Percentiles rank a stretch among this genome's conserved stretches.
Conservation (phyloP, 1,139 yeast genomes). For the Suhomyces yuchorum region DNA sequence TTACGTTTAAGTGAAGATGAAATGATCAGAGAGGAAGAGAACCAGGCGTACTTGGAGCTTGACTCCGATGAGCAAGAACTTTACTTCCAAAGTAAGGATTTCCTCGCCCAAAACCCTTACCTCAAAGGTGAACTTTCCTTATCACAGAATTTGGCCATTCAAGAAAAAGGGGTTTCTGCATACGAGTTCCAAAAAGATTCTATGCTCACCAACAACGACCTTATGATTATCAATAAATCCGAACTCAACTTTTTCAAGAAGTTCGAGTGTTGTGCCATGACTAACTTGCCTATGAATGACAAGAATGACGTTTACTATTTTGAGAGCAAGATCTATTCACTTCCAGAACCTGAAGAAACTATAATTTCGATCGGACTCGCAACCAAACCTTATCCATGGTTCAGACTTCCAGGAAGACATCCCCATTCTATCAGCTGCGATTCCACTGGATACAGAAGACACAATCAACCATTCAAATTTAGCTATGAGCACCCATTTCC, state of each 20-base stretch:
- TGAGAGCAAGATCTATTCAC: constrained; percentile 66
- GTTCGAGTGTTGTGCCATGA: constrained; percentile 75
- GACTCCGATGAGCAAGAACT: constrained; percentile 79
- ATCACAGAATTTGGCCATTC: constrained; percentile 63
- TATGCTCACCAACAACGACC: constrained; percentile 59
- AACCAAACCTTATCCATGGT: constrained; percentile 59
- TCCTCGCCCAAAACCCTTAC: constrained; percentile 57
- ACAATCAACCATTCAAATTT: constrained; percentile 52
- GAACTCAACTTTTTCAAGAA: constrained; percentile 75
- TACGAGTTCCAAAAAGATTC: constrained; percentile 86
- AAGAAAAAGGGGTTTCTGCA: constrained; percentile 90
- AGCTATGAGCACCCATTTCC: constrained; percentile 48
- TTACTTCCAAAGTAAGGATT: constrained; percentile 69
- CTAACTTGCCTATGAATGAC: constrained; percentile 86
- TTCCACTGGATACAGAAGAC: constrained; percentile 53
- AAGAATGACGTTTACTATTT: constrained; percentile 88
- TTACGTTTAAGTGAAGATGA: constrained; percentile 48
- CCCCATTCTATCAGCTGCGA: constrained; percentile 53
- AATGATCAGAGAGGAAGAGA: constrained; percentile 61
- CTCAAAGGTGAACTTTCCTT: constrained; percentile 45
- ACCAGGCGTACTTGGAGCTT: constrained; percentile 60
- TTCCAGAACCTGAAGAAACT: constrained; percentile 58
- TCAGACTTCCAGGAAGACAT: constrained; percentile 60
- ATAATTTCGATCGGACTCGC: constrained; percentile 49
- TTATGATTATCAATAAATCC: constrained; percentile 66